phyloP scores from a whole-genome alignment of 805 yeast genomes.

The Lipomyces spencermartinsiae region DNA sequence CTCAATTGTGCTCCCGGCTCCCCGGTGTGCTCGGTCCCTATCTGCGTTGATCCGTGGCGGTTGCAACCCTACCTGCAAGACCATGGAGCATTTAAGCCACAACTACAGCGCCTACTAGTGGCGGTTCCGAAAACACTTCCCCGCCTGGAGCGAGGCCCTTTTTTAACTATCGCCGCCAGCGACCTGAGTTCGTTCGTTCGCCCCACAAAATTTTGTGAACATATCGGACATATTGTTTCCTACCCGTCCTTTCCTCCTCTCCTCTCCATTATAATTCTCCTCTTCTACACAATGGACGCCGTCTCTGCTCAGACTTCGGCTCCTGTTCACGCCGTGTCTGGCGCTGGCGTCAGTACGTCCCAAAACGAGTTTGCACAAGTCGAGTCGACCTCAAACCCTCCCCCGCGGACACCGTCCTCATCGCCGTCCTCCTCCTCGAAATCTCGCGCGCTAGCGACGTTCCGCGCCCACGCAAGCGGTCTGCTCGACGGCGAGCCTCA shows the following conservation, averaged over 20 bases:
- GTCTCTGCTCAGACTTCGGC: slow-evolving; percentile 9
- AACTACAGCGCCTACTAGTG: neutral
- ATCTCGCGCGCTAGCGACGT: slow-evolving; percentile 6
- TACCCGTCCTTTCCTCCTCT: slow-evolving; percentile 5
- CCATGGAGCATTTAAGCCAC: neutral
- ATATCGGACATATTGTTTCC: neutral
- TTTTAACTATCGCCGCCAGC: neutral
- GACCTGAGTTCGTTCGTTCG: neutral
- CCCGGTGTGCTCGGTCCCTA: neutral
- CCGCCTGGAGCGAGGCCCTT: neutral
- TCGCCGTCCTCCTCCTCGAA: neutral
- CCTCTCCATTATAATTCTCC: neutral
- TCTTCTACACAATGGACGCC: slow-evolving; percentile 4
- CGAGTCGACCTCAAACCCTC: slow-evolving; percentile 9
- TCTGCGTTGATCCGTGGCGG: neutral
- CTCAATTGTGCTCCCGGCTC: neutral
- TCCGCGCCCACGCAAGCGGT: slow-evolving; percentile 27
- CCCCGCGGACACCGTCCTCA: neutral
- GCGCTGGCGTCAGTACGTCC: slow-evolving; percentile 3
- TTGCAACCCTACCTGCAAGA: neutral
- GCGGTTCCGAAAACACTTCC: neutral
- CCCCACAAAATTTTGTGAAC: neutral
- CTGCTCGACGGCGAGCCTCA: slow-evolving; percentile 43
- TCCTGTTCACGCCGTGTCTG: slow-evolving; percentile 12
- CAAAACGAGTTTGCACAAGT: neutral